Conservation (phyloP, 2,329 filamentous ascomycete species). For the Aspergillus pseudotamarii region DNA sequence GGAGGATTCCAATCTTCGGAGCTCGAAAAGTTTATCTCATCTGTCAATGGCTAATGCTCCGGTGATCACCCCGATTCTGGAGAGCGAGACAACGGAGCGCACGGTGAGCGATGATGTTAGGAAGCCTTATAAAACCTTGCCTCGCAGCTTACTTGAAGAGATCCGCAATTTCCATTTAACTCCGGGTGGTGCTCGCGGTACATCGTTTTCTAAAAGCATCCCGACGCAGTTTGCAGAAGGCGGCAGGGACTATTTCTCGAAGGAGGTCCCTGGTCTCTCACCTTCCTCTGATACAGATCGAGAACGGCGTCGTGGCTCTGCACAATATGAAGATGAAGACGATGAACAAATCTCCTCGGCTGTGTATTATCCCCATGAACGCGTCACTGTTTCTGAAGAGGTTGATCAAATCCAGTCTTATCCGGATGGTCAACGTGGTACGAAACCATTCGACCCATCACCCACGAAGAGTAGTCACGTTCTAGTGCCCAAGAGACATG, state of each 20-base stretch:
- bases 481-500: conserved; percentile 32
- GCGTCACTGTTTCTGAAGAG: conserved; percentile 39
- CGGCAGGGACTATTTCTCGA: conserved; percentile 32
- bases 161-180: conserved; percentile 59
- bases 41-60: conserved; percentile 29
- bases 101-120: conserved; percentile 24
- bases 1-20: conserved; percentile 25
- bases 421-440: conserved; percentile 22
- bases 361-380: conserved; percentile 65
- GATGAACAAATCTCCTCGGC: conserved; percentile 68
- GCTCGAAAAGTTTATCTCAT: conserved; percentile 31
- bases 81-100: conserved; percentile 14
- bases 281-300: conserved; percentile 26
- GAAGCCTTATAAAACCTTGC: conserved; percentile 42
- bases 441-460: conserved; percentile 29
- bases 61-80: conserved; percentile 20
- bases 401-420: conserved; percentile 28
- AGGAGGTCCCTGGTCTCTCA: conserved; percentile 21
- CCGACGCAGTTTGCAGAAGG: conserved; percentile 41
- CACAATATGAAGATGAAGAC: conserved; percentile 56
- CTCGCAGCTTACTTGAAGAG: conserved; percentile 57
- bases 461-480: conserved; percentile 30
- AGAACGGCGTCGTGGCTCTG: conserved; percentile 25
- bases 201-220: conserved; percentile 48
- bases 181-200: conserved; percentile 48